Percentiles rank a stretch among this genome's conserved stretches.
These are phyloP conservation scores for Fraxinus pennsylvanica DNA, from an alignment of 257 asterid species.

Conservation along the genomic window DNA sequence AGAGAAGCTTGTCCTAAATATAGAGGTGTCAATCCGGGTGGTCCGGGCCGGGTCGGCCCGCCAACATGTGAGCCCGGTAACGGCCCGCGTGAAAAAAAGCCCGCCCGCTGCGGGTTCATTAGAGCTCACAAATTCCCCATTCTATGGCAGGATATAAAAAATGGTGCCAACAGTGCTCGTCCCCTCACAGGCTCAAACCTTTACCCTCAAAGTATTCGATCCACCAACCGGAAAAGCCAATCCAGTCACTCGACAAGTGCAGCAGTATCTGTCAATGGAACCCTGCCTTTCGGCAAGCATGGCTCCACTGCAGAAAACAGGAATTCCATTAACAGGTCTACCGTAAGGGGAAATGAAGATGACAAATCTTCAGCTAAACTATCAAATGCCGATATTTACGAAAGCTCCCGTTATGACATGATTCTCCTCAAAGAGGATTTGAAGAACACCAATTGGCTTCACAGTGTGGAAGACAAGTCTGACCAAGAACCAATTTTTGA, in stretches of 20 bases:
- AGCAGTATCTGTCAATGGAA: slow-evolving; percentile 50
- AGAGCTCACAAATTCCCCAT: too few species aligned
- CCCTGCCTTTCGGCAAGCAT: slow-evolving; percentile 31
- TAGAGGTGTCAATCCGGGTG: slow-evolving; percentile 6
- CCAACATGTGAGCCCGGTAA: too few species aligned
- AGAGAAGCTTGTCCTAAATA: slow-evolving; percentile 24
- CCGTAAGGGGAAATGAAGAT: slow-evolving; percentile 64
- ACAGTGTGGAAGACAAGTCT: slow-evolving; percentile 72
- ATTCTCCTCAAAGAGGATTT: slow-evolving; percentile 81
- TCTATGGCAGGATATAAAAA: too few species aligned
- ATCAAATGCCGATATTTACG: slow-evolving; percentile 63
- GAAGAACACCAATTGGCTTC: slow-evolving; percentile 87
- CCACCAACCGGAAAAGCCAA: slow-evolving; percentile 58
- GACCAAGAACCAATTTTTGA: slow-evolving; percentile 84
- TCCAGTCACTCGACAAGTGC: slow-evolving; percentile 7
- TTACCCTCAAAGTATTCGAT: slow-evolving; percentile 94
- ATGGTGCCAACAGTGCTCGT: slow-evolving; percentile 64
- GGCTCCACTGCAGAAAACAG: slow-evolving; percentile 52
- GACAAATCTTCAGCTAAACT: slow-evolving; percentile 61
- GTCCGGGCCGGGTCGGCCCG: too few species aligned
- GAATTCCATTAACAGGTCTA: slow-evolving; percentile 41
- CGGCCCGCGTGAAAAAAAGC: too few species aligned
- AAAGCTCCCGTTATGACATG: slow-evolving; percentile 91
- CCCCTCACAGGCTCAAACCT: slow-evolving; percentile 74
- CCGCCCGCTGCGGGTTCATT: too few species aligned